Evolutionary conservation across 2,329 filamentous ascomycete species (phyloP), one percentile per base, ranked within the genome.

Genomic region (Fusarium brevicatenulatum): DNA sequence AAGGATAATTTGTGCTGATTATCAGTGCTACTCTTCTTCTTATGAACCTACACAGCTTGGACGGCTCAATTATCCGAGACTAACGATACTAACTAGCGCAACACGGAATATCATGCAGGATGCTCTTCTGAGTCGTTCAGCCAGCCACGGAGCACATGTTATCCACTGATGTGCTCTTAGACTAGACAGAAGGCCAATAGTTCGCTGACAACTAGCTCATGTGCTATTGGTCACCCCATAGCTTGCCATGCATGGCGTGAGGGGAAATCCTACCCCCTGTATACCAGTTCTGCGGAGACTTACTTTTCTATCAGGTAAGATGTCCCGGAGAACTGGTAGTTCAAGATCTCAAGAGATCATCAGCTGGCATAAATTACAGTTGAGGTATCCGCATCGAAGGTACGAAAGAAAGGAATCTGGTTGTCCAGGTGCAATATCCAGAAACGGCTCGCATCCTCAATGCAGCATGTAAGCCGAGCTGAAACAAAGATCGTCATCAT

Each of bases 1-100:
- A 46, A 13, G 2, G 11, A 25, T 46, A 25, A 0, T 25, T 13
- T 46, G 2, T 19, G 16, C 16, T 25, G 23, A 4, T 19, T 4
- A 46, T 25, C 8, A 9, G 18, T 13, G 6, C 43, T 46, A 18
- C 18, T 7, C 11, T 44, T 19, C 43, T 46, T 25, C 42, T 46
- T 46, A 25, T 46, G 11, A 25, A 46, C 9, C 23, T 19, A 7
- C 18, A 25, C 11, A 19, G 23, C 23, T 19, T 19, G 43, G 9
- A 46, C 23, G 23, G 43, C 18, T 46, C 11, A 46, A 2, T 25
- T 7, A 25, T 46, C 23, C 23, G 23, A 8, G 4, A 13, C 12
- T 12, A 44, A 25, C 10, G 23, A 25, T 44, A 25, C 42, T 18
- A 44, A 11, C 42, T 44, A 16, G 15, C 34, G 13, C 15, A 9